Evolutionary conservation across 129 eudicot species (phyloP).

Genomic region (Gnaphalium uliginosum): DNA sequence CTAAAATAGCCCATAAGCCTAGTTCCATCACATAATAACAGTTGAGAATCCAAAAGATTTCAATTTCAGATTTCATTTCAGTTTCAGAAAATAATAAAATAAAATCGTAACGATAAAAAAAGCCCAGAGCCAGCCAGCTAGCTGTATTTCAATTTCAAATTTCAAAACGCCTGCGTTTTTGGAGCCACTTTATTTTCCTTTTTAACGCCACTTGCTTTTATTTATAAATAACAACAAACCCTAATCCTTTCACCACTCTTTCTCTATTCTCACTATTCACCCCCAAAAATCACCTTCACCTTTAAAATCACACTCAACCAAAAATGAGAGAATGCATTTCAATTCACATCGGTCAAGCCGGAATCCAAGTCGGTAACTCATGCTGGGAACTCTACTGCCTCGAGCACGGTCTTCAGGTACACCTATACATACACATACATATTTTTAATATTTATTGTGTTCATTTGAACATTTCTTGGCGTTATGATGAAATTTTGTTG

Average conservation of each 20-base stretch:
- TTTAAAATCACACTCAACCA: background rate
- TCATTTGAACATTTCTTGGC: background rate
- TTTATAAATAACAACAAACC: conserved; percentile 32
- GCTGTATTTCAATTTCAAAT: conserved; percentile 3
- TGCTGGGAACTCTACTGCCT: conserved; percentile 88
- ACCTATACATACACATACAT: background rate
- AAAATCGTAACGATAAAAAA: background rate
- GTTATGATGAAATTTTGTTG: background rate
- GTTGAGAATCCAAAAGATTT: too few relatives aligned
- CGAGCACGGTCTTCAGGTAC: conserved; percentile 80
- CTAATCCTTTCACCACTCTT: conserved; percentile 14
- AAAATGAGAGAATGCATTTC: conserved; percentile 88
- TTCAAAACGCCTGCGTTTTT: background rate
- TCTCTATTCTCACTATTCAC: background rate
- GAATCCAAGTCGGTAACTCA: conserved; percentile 79
- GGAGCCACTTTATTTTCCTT: background rate
- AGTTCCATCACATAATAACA: too few relatives aligned
- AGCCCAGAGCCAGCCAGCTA: background rate
- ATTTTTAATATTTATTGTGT: background rate
- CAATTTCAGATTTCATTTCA: too few relatives aligned
- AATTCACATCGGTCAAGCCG: conserved; percentile 85
- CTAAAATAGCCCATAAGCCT: too few relatives aligned
- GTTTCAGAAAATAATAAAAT: too few relatives aligned
- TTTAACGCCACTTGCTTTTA: background rate
- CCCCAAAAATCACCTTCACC: background rate